These are phyloP conservation scores for Salix brachista DNA, from an alignment of 345 rosid genomes.

Conservation along the genomic window DNA sequence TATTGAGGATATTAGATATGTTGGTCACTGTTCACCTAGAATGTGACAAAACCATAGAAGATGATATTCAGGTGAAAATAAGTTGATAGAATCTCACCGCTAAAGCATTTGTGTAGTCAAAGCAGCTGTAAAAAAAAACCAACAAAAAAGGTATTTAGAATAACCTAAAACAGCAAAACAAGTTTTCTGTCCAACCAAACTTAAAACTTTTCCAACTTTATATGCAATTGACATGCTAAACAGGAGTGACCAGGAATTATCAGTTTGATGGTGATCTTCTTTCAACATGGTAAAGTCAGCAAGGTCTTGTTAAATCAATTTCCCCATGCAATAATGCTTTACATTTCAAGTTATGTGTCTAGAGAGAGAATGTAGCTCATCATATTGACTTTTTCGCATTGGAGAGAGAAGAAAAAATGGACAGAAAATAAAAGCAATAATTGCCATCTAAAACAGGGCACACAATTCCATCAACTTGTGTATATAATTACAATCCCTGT, in stretches of 20 bases:
- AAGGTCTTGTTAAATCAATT: not conserved
- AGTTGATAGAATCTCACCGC: constrained; percentile 58
- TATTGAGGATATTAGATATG: not conserved
- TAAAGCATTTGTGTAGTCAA: constrained; percentile 93
- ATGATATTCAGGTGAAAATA: not conserved
- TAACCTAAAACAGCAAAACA: not conserved
- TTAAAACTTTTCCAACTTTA: not conserved
- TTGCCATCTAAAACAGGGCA: not conserved
- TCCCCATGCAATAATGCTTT: not conserved
- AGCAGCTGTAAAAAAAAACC: constrained; percentile 59
- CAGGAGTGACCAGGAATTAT: not conserved
- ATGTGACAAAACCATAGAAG: not conserved
- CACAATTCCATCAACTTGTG: not conserved
- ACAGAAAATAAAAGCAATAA: not conserved
- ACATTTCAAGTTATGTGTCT: not conserved
- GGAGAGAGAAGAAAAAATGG: not conserved
- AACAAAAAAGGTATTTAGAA: constrained; percentile 15
- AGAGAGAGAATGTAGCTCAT: not conserved
- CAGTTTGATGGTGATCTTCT: not conserved
- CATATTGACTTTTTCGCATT: not conserved
- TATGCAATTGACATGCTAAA: not conserved
- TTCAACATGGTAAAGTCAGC: not conserved
- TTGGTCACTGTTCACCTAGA: not conserved
- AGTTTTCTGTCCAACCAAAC: not conserved
- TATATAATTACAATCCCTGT: not conserved